Evolutionary conservation across 1,139 yeast genomes (phyloP), one percentile per base, ranked within the genome.

Genomic region (Meyerozyma guilliermondii): DNA sequence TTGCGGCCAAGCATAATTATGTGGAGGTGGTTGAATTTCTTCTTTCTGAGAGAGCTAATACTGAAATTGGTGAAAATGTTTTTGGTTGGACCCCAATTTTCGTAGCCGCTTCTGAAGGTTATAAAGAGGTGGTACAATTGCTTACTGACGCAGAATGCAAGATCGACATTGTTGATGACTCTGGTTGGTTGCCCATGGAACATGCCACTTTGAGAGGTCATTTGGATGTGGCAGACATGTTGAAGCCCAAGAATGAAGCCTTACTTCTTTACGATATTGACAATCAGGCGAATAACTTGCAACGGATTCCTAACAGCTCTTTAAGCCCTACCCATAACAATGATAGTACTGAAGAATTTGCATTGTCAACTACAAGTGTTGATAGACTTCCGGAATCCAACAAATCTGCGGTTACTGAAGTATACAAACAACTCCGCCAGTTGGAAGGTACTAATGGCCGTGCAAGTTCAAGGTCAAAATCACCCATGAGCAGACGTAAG

Each of bases 111-210:
- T 84, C 89, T 17, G 96, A 91, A 54, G 98, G 98, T 0, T 79
- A 65, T 45, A 58, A 58, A 27, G 78, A 78, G 2, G 70, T 87
- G 35, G 87, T 82, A 8, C 62, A 74, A 41, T 49, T 78, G 8
- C 69, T 92, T 46, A 62, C 83, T 26, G 66, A 67, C 0, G 61
- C 71, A 39, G 81, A 80, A 7, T 82, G 87, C 10, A 67, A 72
- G 18, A 76, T 66, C 43, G 77, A 78, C 41, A 65, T 73, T 39
- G 75, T 77, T 17, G 98, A 92, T 63, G 84, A 80, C 42, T 85
- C 95, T 35, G 98, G 98, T 0, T 92, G 98, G 98, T 81, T 91
- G 20, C 96, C 98, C 7, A 82, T 88, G 81, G 98, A 92, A 56
- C 98, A 92, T 62, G 97, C 98, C 0, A 83, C 88, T 44, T 70